Evolutionary conservation across 129 eudicot species (phyloP).

Genomic region (Apium graveolens): DNA sequence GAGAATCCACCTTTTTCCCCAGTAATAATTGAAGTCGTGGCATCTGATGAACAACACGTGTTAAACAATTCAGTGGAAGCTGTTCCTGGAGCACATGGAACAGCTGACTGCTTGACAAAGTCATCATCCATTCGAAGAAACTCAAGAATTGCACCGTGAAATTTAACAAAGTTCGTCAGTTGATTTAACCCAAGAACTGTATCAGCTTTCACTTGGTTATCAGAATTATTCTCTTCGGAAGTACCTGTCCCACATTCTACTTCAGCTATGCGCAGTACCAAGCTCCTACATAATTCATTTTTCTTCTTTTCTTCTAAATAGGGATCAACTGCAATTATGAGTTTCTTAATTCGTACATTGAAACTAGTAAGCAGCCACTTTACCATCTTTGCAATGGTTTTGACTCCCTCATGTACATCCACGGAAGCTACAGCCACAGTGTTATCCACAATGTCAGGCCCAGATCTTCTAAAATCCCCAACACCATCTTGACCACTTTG

Average conservation of each 20-base stretch:
- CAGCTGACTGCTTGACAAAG: constrained; percentile 13
- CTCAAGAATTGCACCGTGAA: constrained; percentile 70
- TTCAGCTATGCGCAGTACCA: constrained; percentile 74
- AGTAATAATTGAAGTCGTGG: constrained; percentile 45
- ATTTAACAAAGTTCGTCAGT: constrained; percentile 62
- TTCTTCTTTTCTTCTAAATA: constrained; percentile 24
- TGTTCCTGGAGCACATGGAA: constrained; percentile 22
- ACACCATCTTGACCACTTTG: constrained; percentile 18
- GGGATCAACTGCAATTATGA: constrained; percentile 76
- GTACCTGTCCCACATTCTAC: constrained; percentile 68
- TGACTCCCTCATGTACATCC: constrained; percentile 95
- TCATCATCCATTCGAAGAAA: constrained; percentile 54
- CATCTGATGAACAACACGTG: constrained; percentile 24
- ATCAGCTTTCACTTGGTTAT: constrained; percentile 26
- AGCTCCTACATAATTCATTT: constrained; percentile 34
- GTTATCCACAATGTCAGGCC: constrained; percentile 26
- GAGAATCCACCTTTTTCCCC: constrained; percentile 83
- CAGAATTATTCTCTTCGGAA: constrained; percentile 45
- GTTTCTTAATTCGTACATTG: constrained; percentile 51
- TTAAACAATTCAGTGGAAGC: constrained; percentile 21
- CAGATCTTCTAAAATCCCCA: constrained; percentile 25
- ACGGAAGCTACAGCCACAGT: constrained; percentile 24
- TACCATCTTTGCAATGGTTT: constrained; percentile 84
- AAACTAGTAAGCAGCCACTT: constrained; percentile 86
- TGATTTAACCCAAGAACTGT: constrained; percentile 59